Conservation (phyloP, 352 stramenopile genomes). For the Phytophthora colocasiae region DNA sequence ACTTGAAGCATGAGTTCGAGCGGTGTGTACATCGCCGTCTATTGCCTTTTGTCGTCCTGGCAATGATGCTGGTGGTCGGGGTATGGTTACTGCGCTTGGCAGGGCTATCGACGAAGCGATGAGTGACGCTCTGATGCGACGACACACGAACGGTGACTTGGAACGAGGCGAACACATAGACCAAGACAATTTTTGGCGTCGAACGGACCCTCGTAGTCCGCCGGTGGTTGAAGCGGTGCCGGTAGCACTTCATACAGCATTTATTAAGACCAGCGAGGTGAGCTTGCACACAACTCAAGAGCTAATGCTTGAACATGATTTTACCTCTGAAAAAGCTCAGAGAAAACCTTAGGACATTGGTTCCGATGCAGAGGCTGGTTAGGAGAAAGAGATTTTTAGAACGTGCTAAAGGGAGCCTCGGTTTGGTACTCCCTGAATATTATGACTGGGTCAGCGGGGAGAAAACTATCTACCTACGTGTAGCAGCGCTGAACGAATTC, state of each 20-base stretch:
- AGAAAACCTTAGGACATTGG: too few relatives aligned
- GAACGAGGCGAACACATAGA: slow-evolving; percentile 29
- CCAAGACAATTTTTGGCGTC: slow-evolving; percentile 35
- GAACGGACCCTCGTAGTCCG: slow-evolving; percentile 18
- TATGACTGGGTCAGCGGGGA: too few relatives aligned
- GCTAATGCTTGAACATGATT: slow-evolving; percentile 22
- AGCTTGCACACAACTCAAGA: slow-evolving; percentile 14
- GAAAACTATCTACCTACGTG: too few relatives aligned
- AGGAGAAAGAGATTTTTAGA: too few relatives aligned
- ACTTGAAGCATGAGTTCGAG: slow-evolving; percentile 22
- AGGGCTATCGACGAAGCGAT: slow-evolving; percentile 34
- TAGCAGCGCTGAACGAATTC: too few relatives aligned
- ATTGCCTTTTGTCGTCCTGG: slow-evolving; percentile 42
- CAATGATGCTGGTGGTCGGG: slow-evolving; percentile 34
- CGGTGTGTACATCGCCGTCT: slow-evolving; percentile 36
- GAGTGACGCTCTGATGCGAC: slow-evolving; percentile 35
- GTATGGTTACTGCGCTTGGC: slow-evolving; percentile 38
- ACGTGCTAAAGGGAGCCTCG: too few relatives aligned
- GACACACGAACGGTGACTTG: slow-evolving; percentile 38
- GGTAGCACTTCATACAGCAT: slow-evolving; percentile 13
- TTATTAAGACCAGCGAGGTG: slow-evolving; percentile 13
- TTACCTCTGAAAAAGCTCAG: too few relatives aligned
- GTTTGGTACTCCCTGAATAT: too few relatives aligned
- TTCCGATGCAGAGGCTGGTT: too few relatives aligned
- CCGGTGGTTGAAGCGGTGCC: slow-evolving; percentile 14